These are phyloP conservation scores for Penicillium sp. DNA, from an alignment of 2,329 filamentous ascomycete genomes.

Conservation along the genomic window DNA sequence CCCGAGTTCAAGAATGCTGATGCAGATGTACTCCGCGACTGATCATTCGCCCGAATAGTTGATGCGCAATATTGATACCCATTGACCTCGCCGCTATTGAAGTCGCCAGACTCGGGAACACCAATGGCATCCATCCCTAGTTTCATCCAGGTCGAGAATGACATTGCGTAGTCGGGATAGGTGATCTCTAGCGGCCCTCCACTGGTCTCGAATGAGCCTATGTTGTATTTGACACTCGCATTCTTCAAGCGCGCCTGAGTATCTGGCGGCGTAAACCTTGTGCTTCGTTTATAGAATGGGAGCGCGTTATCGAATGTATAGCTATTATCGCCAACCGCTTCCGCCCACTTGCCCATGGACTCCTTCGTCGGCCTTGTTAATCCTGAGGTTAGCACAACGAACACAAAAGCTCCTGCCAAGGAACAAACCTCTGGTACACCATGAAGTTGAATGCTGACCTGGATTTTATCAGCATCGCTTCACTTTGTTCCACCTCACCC, in stretches of 20 bases:
- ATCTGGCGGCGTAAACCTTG: constrained; percentile 34
- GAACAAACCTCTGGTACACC: constrained; percentile 8
- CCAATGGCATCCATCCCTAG: constrained; percentile 49
- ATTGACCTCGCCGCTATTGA: constrained; percentile 49
- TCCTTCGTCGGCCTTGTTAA: constrained; percentile 16
- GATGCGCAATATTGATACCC: constrained; percentile 47
- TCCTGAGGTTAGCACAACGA: too few relatives aligned
- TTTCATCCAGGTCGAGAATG: constrained; percentile 47
- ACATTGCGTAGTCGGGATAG: constrained; percentile 47
- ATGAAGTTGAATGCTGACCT: constrained; percentile 8
- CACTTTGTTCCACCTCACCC: too few relatives aligned
- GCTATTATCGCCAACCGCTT: constrained; percentile 29
- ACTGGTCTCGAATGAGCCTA: constrained; percentile 24
- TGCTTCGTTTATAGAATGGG: constrained; percentile 34
- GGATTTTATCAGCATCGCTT: neutral
- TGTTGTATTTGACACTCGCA: constrained; percentile 20
- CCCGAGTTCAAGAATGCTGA: constrained; percentile 39
- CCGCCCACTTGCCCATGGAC: constrained; percentile 29
- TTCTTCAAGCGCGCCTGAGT: constrained; percentile 22
- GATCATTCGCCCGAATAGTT: constrained; percentile 31
- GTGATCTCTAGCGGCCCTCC: constrained; percentile 48
- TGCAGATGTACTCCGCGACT: constrained; percentile 37
- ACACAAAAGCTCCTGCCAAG: too few relatives aligned
- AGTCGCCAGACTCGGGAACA: constrained; percentile 42
- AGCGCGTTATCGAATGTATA: constrained; percentile 34